phyloP scores from a whole-genome alignment of 352 stramenopile genomes.

The Peronospora farinosa region DNA sequence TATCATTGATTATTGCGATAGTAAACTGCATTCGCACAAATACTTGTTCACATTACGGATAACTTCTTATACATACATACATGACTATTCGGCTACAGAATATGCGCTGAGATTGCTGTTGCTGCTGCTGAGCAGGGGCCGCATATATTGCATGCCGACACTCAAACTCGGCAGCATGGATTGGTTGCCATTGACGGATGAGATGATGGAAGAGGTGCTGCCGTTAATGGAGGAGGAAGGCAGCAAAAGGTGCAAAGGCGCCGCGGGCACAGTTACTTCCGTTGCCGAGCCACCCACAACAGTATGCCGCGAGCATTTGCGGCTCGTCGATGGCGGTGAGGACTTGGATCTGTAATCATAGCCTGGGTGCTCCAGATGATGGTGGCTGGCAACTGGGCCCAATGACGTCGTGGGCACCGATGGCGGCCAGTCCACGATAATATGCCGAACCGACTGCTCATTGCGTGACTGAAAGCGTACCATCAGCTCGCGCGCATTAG shows the following conservation, averaged over 20 bases:
- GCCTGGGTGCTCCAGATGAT: constrained; percentile 17
- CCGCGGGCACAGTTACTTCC: background rate
- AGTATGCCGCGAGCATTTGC: background rate
- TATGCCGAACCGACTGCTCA: constrained; percentile 41
- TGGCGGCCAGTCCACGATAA: constrained; percentile 42
- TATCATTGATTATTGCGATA: no score
- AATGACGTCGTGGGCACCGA: background rate
- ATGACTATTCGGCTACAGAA: constrained; percentile 5
- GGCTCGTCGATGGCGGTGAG: background rate
- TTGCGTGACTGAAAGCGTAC: constrained; percentile 44
- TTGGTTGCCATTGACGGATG: background rate
- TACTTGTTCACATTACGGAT: no score
- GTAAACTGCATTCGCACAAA: no score
- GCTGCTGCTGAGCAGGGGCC: background rate
- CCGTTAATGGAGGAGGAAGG: background rate
- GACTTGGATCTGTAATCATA: constrained; percentile 8
- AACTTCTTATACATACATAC: constrained; percentile 5
- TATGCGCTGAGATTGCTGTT: background rate
- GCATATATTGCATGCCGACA: constrained; percentile 1
- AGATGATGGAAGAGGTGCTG: background rate
- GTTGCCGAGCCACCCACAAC: background rate
- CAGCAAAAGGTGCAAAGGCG: constrained; percentile 5
- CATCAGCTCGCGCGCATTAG: constrained; percentile 43
- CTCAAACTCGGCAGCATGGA: constrained; percentile 16
- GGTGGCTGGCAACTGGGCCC: background rate